Evolutionary conservation across 2,329 filamentous ascomycete species (phyloP).

Genomic region (Teratosphaeria viscida): DNA sequence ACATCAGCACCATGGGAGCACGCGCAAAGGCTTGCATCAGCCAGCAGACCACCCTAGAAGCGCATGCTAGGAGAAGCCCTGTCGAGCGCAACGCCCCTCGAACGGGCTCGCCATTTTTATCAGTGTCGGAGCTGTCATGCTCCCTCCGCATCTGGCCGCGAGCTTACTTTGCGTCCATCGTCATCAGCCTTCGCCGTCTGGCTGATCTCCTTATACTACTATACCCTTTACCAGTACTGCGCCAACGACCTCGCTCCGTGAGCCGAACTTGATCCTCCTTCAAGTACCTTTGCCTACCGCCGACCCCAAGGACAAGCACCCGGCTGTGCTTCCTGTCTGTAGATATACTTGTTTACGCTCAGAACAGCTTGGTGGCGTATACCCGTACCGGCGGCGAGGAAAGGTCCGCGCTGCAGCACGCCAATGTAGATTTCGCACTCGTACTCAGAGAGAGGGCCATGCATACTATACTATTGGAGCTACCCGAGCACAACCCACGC

Average conservation of each 20-base stretch:
- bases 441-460: constrained; percentile 15
- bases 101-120: background rate
- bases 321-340: background rate
- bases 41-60: background rate
- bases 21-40: background rate
- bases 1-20: background rate
- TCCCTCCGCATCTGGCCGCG: background rate
- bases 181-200: background rate
- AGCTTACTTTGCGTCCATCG: background rate
- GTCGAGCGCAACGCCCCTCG: background rate
- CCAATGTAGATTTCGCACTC: constrained; percentile 14
- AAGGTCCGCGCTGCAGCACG: constrained; percentile 5
- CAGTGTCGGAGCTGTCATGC: background rate
- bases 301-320: background rate
- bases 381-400: constrained; percentile 1
- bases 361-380: constrained; percentile 2
- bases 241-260: background rate
- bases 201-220: background rate
- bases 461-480: constrained; percentile 13
- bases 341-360: background rate
- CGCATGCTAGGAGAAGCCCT: background rate
- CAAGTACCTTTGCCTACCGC: background rate
- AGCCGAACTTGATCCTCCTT: background rate
- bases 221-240: background rate
- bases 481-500: background rate